Percentiles rank a stretch among this genome's conserved stretches.
Evolutionary conservation across 2,329 filamentous ascomycete species (phyloP).

Genomic region (Colletotrichum liriopes): DNA sequence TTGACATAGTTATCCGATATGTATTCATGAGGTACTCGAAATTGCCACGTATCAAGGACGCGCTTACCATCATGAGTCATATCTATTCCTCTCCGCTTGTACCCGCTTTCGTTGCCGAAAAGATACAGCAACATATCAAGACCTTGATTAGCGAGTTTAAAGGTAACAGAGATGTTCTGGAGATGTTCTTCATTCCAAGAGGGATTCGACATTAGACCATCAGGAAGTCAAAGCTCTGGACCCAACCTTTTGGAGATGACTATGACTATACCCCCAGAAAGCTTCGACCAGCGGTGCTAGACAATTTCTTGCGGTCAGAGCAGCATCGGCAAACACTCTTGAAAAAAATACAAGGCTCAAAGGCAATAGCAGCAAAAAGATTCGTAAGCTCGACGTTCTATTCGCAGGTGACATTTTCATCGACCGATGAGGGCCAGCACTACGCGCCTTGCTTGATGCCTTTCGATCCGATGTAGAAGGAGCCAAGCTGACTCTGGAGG

Average conservation of each 20-base stretch:
- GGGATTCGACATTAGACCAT: not conserved
- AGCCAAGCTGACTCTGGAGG: not conserved
- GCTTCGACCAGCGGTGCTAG: not conserved
- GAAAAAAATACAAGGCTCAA: not conserved
- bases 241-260: no score
- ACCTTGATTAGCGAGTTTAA: not conserved
- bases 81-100: not conserved
- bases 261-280: not conserved
- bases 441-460: not conserved
- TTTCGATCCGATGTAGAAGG: not conserved
- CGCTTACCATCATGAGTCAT: not conserved
- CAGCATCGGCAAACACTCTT: no score
- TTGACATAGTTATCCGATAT: not conserved
- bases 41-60: not conserved
- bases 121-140: not conserved
- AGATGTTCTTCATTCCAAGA: not conserved
- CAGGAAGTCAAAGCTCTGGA: not conserved
- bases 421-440: not conserved
- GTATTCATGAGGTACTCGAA: not conserved
- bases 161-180: not conserved
- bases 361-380: not conserved
- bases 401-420: not conserved
- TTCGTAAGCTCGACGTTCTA: not conserved
- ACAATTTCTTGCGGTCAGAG: not conserved
- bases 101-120: not conserved